Evolutionary conservation across 495 filamentous ascomycete species (phyloP).

Genomic region (Xylaria flabelliformis): DNA sequence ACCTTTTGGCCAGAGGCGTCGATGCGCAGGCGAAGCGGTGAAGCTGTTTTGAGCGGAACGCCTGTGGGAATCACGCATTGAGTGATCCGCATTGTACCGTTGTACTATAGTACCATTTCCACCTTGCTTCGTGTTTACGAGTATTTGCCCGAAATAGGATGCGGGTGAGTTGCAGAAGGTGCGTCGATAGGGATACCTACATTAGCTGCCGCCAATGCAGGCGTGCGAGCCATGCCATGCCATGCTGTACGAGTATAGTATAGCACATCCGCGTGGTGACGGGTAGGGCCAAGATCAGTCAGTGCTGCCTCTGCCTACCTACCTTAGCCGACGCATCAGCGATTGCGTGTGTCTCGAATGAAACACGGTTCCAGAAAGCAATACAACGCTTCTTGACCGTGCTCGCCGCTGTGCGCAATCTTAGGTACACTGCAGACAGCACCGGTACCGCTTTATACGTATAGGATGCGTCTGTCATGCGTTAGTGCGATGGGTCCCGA

Average conservation of each 20-base stretch:
- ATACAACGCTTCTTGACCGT: slow-evolving; percentile 3
- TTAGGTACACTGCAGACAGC: not conserved
- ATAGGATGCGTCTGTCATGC: slow-evolving; percentile 39
- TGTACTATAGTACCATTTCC: not conserved
- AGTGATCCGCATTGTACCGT: not conserved
- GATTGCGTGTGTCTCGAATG: slow-evolving; percentile 18
- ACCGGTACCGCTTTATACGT: slow-evolving; percentile 14
- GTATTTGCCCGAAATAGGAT: slow-evolving; percentile 8
- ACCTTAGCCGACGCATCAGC: not conserved
- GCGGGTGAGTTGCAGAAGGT: slow-evolving; percentile 12
- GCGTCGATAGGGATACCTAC: slow-evolving; percentile 21
- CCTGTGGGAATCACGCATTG: slow-evolving; percentile 20
- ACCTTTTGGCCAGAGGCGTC: slow-evolving; percentile 1
- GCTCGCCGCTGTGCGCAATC: not conserved
- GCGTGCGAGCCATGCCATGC: slow-evolving; percentile 2
- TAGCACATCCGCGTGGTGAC: slow-evolving; percentile 7
- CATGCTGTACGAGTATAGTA: not conserved
- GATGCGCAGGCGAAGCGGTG: slow-evolving; percentile 24
- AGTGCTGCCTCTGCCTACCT: not conserved
- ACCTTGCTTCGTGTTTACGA: slow-evolving; percentile 7
- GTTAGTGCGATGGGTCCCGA: slow-evolving; percentile 37
- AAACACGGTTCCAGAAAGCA: not conserved
- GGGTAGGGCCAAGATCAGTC: not conserved
- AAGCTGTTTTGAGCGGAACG: slow-evolving; percentile 18
- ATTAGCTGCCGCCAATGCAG: slow-evolving; percentile 23